These are phyloP conservation scores for Fusarium keratoplasticum DNA, from an alignment of 2,329 filamentous ascomycete genomes.

Conservation along the genomic window DNA sequence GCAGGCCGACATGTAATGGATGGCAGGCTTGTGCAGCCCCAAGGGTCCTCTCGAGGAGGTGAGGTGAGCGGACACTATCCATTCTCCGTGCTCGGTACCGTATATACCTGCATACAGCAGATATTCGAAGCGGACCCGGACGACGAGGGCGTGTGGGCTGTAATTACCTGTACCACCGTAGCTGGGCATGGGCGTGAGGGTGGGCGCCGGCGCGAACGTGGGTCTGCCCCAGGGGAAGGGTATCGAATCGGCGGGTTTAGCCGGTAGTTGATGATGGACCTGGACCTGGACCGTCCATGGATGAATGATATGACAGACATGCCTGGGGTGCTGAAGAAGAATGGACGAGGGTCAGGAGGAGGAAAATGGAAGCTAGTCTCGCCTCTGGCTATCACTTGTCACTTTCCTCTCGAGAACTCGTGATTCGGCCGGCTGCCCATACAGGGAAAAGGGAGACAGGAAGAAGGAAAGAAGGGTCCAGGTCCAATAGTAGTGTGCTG, in stretches of 20 bases:
- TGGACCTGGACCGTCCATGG: background rate
- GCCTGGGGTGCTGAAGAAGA: conserved; percentile 24
- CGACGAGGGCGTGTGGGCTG: conserved; percentile 12
- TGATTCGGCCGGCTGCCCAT: conserved; percentile 13
- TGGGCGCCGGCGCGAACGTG: conserved; percentile 11
- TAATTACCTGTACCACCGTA: conserved; percentile 24
- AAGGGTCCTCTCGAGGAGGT: conserved; percentile 1
- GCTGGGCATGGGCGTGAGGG: background rate
- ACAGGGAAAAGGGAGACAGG: conserved; percentile 19
- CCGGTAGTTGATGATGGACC: conserved; percentile 9
- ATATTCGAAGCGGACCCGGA: conserved; percentile 4
- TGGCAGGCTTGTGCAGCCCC: conserved; percentile 12
- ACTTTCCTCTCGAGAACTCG: conserved; percentile 15
- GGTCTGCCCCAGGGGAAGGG: conserved; percentile 36
- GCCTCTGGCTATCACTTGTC: conserved; percentile 32
- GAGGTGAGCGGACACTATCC: background rate
- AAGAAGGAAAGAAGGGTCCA: conserved; percentile 14
- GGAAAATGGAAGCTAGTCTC: conserved; percentile 12
- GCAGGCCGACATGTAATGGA: conserved; percentile 14
- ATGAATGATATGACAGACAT: conserved; percentile 20
- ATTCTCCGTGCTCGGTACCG: background rate
- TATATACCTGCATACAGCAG: background rate
- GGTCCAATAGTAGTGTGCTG: conserved; percentile 9
- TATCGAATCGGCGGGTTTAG: conserved; percentile 39
- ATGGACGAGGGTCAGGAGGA: conserved; percentile 6